These are phyloP conservation scores for Aristolochia contorta DNA, from an alignment of 164 flowering plant species.

Conservation along the genomic window DNA sequence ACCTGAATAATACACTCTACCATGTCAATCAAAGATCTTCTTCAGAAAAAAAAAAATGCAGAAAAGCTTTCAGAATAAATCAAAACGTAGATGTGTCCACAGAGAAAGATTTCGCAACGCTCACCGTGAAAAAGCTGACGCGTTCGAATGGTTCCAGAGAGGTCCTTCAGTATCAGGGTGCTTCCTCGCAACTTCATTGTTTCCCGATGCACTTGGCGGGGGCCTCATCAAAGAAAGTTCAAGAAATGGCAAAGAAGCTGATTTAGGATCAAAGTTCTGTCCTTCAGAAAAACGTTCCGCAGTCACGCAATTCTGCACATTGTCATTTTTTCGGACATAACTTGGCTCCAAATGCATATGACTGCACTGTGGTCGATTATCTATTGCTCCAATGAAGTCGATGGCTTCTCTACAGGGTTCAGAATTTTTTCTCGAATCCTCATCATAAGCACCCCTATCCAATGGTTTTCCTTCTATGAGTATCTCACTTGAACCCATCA, in stretches of 20 bases:
- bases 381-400: conserved; percentile 71
- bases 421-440: conserved; percentile 9
- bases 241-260: conserved; percentile 30
- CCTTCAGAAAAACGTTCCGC: conserved; percentile 6
- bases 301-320: conserved; percentile 8
- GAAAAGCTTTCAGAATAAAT: background rate
- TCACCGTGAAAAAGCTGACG: conserved; percentile 68
- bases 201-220: conserved; percentile 18
- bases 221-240: conserved; percentile 70
- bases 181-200: conserved; percentile 28
- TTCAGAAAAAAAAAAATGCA: background rate
- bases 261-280: conserved; percentile 12
- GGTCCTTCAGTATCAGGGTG: conserved; percentile 6
- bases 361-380: conserved; percentile 15
- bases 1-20: conserved; percentile 38
- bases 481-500: conserved; percentile 1
- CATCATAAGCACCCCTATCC: conserved; percentile 7
- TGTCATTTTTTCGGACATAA: conserved; percentile 1
- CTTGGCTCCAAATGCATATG: background rate
- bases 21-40: too few species aligned
- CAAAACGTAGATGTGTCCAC: too few species aligned
- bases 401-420: conserved; percentile 47
- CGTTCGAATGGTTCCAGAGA: conserved; percentile 49
- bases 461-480: conserved; percentile 1
- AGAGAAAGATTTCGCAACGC: background rate